Evolutionary conservation across 1,284 basidiomycete genomes (phyloP), one percentile per base, ranked within the genome.

Genomic region (Cryptococcus sp.): DNA sequence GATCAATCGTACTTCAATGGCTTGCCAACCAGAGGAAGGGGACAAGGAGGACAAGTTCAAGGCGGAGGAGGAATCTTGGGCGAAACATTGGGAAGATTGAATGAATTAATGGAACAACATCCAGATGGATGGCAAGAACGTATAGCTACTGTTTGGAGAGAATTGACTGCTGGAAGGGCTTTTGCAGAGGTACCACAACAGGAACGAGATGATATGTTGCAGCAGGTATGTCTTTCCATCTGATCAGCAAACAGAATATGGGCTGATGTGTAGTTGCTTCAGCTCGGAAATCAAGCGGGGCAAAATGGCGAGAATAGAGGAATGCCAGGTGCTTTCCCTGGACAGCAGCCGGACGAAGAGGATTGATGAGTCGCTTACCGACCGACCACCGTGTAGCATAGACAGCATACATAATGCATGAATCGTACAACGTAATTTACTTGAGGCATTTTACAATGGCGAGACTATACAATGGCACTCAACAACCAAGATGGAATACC

Each of bases 1-100:
- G 79, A 90, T 55, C 75, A 79, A 1, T 74, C 72, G 21, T 93
- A 90, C 76, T 91, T 93, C 76, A 72, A 69, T 5, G 82, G 82
- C 1, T 75, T 81, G 7, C 36, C 36, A 4, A 47, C 57, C 23
- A n/a, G 50, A 9, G 43, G 36, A 10, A 25, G 49, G 23, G 54
- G 46, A 25, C 34, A 49, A 14, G 19, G 16, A n/a, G 49, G 45
- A 37, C 49, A 48, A 37, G 24, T 23, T 19, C 52, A 42, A 22
- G 50, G 46, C 21, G 49, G 47, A 23, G 53, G 43, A 11, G 54
- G 52, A 7, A 18, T 56, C 11, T 48, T 63, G 53, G 48, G 50
- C 47, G 49, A 52, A 32, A 52, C 62, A 18, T 49, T 61, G 42
- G 49, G 50, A 25, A 52, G 54, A 28, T 47, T 67, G 14, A 59